Conservation (phyloP, 495 filamentous ascomycete genomes). For the Staphylotrichum longicolle region DNA sequence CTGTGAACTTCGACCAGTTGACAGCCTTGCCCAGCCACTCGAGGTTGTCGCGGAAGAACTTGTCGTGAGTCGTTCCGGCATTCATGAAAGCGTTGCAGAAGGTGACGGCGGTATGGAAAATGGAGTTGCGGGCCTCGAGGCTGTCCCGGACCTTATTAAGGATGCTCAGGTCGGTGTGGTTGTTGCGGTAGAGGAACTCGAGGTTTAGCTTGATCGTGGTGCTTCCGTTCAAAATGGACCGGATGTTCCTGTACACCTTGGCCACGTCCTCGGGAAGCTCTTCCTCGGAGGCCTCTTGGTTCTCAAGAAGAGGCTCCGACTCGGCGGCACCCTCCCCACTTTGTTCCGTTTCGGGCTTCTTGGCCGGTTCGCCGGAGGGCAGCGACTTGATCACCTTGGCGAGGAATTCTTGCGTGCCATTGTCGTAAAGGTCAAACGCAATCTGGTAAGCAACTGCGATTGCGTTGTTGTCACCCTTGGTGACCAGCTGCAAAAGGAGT, state of each 20-base stretch:
- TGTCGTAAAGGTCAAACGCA: slow-evolving; percentile 96
- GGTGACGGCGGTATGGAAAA: slow-evolving; percentile 95
- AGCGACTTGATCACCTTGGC: slow-evolving; percentile 83
- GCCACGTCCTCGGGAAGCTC: slow-evolving; percentile 48
- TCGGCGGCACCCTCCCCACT: slow-evolving; percentile 52
- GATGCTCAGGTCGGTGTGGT: slow-evolving; percentile 76
- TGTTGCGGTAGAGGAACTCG: slow-evolving; percentile 94
- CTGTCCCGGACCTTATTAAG: slow-evolving; percentile 96
- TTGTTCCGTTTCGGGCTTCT: slow-evolving; percentile 48
- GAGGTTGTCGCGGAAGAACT: slow-evolving; percentile 94
- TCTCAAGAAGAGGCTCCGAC: slow-evolving; percentile 44
- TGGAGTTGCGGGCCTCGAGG: slow-evolving; percentile 91
- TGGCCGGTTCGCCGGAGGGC: slow-evolving; percentile 57
- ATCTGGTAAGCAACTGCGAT: slow-evolving; percentile 92
- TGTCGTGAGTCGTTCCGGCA: slow-evolving; percentile 95
- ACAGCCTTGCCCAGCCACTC: slow-evolving; percentile 99
- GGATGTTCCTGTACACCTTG: slow-evolving; percentile 72
- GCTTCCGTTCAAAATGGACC: slow-evolving; percentile 82
- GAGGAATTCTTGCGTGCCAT: slow-evolving; percentile 95
- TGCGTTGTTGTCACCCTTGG: slow-evolving; percentile 71
- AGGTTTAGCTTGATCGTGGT: slow-evolving; percentile 91
- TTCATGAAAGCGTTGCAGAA: slow-evolving; percentile 99
- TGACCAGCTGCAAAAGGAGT: slow-evolving; percentile 76
- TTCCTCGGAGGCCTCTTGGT: slow-evolving; percentile 37
- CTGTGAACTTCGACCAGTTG: slow-evolving; percentile 99